A percentile compares a stretch with the other conserved stretches of the same genome.
Evolutionary conservation across 2,329 filamentous ascomycete species (phyloP).

Genomic region (Fusarium continuum): DNA sequence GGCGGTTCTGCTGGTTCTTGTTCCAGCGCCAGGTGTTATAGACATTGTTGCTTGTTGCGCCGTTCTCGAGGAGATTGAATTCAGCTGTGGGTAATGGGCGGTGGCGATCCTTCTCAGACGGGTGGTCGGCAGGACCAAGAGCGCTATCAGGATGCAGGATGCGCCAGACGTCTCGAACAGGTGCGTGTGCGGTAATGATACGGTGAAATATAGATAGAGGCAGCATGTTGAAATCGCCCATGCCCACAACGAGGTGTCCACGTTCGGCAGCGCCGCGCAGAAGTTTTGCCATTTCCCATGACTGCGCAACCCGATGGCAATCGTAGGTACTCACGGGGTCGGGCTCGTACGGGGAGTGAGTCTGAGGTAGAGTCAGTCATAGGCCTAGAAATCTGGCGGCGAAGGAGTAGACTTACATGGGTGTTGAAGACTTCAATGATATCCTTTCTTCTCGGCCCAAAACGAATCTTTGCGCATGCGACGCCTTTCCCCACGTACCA

Average conservation of each 20-base stretch:
- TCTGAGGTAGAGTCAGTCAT: constrained; percentile 48
- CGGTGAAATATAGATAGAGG: constrained; percentile 85
- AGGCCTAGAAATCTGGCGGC: neutral
- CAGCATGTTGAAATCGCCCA: constrained; percentile 98
- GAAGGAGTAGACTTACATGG: constrained; percentile 64
- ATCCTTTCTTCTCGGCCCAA: constrained; percentile 70
- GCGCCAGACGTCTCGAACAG: constrained; percentile 85
- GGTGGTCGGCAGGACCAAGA: constrained; percentile 75
- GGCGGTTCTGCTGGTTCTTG: constrained; percentile 71
- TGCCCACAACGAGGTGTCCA: constrained; percentile 82
- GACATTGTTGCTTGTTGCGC: constrained; percentile 84
- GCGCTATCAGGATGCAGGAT: constrained; percentile 85
- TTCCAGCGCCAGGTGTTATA: constrained; percentile 96
- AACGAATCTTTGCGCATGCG: constrained; percentile 81
- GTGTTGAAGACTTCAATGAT: constrained; percentile 92
- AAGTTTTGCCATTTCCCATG: constrained; percentile 93
- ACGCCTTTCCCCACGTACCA: constrained; percentile 98
- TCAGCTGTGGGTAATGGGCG: constrained; percentile 77
- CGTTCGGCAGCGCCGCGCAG: constrained; percentile 82
- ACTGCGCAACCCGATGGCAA: constrained; percentile 89
- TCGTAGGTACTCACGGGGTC: constrained; percentile 85
- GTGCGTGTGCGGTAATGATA: constrained; percentile 80
- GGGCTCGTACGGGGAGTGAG: constrained; percentile 85
- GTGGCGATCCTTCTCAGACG: constrained; percentile 71
- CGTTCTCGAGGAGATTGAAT: constrained; percentile 82